Evolutionary conservation across 1,284 basidiomycete genomes (phyloP).

Genomic region (Termitomyces sp.): DNA sequence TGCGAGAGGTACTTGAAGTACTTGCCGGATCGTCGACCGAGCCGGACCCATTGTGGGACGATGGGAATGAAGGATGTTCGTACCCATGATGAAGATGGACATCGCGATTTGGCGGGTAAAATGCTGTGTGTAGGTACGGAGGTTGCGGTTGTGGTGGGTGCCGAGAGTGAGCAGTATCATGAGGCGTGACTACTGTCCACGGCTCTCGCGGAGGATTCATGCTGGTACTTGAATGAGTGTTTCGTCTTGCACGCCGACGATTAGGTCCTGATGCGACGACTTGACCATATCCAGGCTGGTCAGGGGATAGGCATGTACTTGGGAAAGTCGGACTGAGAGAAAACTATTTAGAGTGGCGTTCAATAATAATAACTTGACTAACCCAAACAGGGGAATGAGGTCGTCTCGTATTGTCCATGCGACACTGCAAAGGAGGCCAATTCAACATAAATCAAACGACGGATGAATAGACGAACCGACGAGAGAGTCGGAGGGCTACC

Average conservation of each 20-base stretch:
- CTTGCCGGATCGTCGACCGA: conserved; percentile 12
- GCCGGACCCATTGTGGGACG: not conserved
- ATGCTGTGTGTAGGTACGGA: conserved; percentile 14
- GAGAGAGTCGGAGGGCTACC: conserved; percentile 70
- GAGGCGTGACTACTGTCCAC: conserved; percentile 34
- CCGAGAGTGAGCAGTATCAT: conserved; percentile 16
- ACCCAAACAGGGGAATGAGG: conserved; percentile 80
- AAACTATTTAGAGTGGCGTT: conserved; percentile 8
- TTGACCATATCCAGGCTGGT: conserved; percentile 78
- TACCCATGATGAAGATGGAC: conserved; percentile 12
- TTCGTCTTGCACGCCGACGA: conserved; percentile 55
- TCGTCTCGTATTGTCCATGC: conserved; percentile 87
- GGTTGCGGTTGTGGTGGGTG: conserved; percentile 6
- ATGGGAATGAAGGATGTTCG: conserved; percentile 8
- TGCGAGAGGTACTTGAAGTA: conserved; percentile 9
- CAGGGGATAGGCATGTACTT: conserved; percentile 71
- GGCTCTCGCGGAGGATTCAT: conserved; percentile 23
- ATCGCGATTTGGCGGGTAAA: conserved; percentile 13
- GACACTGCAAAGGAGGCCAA: conserved; percentile 43
- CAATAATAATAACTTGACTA: conserved; percentile 19
- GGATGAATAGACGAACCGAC: conserved; percentile 48
- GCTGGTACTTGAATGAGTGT: conserved; percentile 12
- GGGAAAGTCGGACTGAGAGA: conserved; percentile 61
- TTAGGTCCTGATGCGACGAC: conserved; percentile 60
- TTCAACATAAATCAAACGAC: conserved; percentile 9